phyloP scores from a whole-genome alignment of 352 stramenopile genomes.

The Elongisporangium anandrum region DNA sequence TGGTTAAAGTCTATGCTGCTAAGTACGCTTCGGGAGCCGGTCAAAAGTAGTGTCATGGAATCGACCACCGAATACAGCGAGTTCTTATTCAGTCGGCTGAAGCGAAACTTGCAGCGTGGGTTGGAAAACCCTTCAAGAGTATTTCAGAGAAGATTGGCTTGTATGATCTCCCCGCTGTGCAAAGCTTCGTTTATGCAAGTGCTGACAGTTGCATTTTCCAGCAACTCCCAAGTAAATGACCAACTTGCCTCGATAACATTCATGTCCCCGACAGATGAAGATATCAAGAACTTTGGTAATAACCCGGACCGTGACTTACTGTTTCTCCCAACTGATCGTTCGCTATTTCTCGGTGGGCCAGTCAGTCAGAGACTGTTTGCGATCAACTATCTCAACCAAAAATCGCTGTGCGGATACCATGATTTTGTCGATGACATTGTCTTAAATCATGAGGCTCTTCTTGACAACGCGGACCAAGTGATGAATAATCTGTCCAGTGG shows the following conservation, averaged over 20 bases:
- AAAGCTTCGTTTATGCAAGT: conserved; percentile 35
- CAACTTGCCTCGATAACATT: conserved; percentile 42
- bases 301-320: conserved; percentile 21
- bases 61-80: conserved; percentile 33
- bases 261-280: conserved; percentile 38
- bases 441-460: conserved; percentile 34
- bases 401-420: conserved; percentile 44
- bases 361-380: conserved; percentile 24
- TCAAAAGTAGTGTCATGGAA: conserved; percentile 19
- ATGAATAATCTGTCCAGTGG: conserved; percentile 43
- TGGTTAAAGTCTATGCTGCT: conserved; percentile 54
- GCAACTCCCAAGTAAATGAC: conserved; percentile 35
- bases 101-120: conserved; percentile 27
- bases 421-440: conserved; percentile 59
- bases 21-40: conserved; percentile 35
- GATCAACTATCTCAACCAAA: conserved; percentile 31
- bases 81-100: conserved; percentile 28
- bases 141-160: conserved; percentile 30
- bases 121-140: conserved; percentile 20
- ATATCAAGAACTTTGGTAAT: conserved; percentile 22
- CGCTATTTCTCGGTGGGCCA: conserved; percentile 22
- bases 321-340: conserved; percentile 27
- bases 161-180: conserved; percentile 36
- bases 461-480: conserved; percentile 33
- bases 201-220: conserved; percentile 28